Base-by-base conservation (phyloP, 148 eudicot species). In the Talinum fruticosum region DNA sequence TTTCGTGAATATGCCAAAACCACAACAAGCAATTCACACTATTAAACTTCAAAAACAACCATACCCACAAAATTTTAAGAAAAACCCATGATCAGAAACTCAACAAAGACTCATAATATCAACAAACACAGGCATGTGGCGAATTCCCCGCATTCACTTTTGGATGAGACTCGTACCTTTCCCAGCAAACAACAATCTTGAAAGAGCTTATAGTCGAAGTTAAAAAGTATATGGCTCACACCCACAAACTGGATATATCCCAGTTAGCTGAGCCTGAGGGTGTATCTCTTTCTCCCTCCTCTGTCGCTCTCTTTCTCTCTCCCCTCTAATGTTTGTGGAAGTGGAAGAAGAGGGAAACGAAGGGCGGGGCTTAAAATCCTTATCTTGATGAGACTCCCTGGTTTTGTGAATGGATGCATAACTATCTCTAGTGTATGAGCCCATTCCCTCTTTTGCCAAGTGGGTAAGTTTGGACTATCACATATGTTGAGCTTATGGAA, bases 341-440 rank as follows among this genome's bases (percentile, higher is more conserved):
- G 75, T 59, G 61, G 62, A 37, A 72, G 37, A 80, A 73, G 83
- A 81, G 81, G 69, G 77, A 84, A 87, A 88, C 74, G 87, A 82
- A 88, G 82, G 88, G 88, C 77, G 78, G 80, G 87, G 83, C 82
- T 82, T 84, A 36, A 85, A 84, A 80, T 85, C 87, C 90, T 89
- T 87, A 89, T 89, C 93, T 84, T 85, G 26, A 71, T 45, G 32
- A 44, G 15, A 28, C 65, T 32, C 29, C 45, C 65, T 66, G 32
- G 33, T 21, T 7, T 13, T 51, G 36, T 16, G 18, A 32, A 13
- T 15, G 24, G 19, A 66, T 66, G 35, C 41, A 37, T 37, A n/a
- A n/a, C n/a, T n/a, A n/a, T n/a, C n/a, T n/a, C 4, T 2, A 37
- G 7, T 37, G 41, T 37, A 37, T 37, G 41, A 37, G 41, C 41